phyloP scores from a whole-genome alignment of 805 yeast species.

The Yarrowia bubula region DNA sequence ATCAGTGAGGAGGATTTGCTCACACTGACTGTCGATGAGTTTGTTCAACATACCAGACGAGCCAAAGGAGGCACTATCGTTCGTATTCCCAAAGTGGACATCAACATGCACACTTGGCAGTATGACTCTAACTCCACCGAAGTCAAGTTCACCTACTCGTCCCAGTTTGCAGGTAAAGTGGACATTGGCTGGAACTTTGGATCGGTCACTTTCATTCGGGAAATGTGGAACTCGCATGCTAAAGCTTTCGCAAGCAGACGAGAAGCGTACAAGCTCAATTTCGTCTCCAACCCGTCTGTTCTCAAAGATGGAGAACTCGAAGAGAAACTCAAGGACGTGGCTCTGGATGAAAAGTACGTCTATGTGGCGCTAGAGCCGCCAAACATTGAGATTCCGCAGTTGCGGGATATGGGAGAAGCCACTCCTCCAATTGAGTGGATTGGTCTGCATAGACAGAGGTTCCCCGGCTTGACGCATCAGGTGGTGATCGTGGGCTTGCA shows the following conservation, averaged over 20 bases:
- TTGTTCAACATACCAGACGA: conserved; percentile 50
- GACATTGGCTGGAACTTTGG: conserved; percentile 94
- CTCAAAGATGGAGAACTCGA: conserved; percentile 35
- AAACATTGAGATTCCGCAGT: conserved; percentile 80
- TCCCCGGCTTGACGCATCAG: conserved; percentile 87
- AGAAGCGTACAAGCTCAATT: conserved; percentile 41
- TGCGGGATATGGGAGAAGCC: conserved; percentile 90
- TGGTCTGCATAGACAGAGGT: conserved; percentile 81
- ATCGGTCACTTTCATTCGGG: conserved; percentile 81
- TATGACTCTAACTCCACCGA: conserved; percentile 45
- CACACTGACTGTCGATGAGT: conserved; percentile 51
- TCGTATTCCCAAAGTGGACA: conserved; percentile 69
- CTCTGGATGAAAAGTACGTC: conserved; percentile 41
- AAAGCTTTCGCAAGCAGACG: conserved; percentile 66
- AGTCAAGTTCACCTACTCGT: conserved; percentile 65
- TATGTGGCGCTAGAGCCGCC: conserved; percentile 74
- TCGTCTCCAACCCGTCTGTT: conserved; percentile 39
- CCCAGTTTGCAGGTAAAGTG: conserved; percentile 84
- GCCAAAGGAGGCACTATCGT: conserved; percentile 80
- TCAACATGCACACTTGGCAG: conserved; percentile 77
- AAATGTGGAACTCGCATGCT: conserved; percentile 87
- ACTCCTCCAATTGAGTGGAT: conserved; percentile 99
- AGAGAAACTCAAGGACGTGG: conserved; percentile 42
- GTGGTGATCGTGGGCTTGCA: conserved; percentile 71
- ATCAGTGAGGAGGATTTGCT: conserved; percentile 51